phyloP scores from a whole-genome alignment of 768 basidiomycete species.

The Tricholoma flavovirens region DNA sequence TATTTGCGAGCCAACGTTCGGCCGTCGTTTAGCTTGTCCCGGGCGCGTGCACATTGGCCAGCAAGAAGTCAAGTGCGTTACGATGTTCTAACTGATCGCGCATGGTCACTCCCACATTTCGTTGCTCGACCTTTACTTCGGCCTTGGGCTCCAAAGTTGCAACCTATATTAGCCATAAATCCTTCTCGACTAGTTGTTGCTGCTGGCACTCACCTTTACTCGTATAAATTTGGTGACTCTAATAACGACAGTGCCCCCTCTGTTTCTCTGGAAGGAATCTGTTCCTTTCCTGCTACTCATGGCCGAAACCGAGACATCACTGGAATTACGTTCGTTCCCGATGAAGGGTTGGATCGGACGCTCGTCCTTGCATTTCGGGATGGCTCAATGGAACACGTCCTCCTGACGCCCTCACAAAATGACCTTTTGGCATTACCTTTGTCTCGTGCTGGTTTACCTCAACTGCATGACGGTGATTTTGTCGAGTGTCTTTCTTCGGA shows the following conservation, averaged over 20 bases:
- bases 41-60: conserved; percentile 39
- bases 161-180: conserved; percentile 53
- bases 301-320: conserved; percentile 46
- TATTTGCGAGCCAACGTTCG: conserved; percentile 48
- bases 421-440: conserved; percentile 13
- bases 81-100: conserved; percentile 43
- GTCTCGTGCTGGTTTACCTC: conserved; percentile 5
- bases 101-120: conserved; percentile 48
- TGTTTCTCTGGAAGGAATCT: conserved; percentile 42
- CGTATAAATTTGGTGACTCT: conserved; percentile 42
- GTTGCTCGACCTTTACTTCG: conserved; percentile 60
- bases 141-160: conserved; percentile 51
- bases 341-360: conserved; percentile 36
- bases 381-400: conserved; percentile 48
- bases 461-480: conserved; percentile 37
- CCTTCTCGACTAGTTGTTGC: conserved; percentile 53
- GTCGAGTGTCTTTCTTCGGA: conserved; percentile 53
- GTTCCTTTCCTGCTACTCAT: conserved; percentile 30
- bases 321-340: conserved; percentile 42
- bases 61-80: conserved; percentile 41
- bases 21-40: conserved; percentile 46
- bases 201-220: conserved; percentile 52
- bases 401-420: conserved; percentile 14
- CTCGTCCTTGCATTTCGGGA: conserved; percentile 56
- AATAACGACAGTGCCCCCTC: conserved; percentile 32